Evolutionary conservation across 1,284 basidiomycete genomes (phyloP).

Genomic region (Leccinum insolens): DNA sequence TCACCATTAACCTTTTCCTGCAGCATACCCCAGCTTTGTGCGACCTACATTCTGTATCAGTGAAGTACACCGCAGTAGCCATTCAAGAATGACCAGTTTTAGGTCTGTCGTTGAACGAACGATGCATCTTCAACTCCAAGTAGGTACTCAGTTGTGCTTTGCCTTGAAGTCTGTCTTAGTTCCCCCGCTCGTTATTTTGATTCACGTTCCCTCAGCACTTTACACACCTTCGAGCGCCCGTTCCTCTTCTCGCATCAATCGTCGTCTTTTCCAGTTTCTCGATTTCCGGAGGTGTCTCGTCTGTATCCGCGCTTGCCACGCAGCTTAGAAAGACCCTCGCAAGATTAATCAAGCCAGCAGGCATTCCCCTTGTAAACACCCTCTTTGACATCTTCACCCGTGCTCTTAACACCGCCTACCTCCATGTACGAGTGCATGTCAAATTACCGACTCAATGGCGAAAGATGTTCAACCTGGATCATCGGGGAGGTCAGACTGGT

Average conservation of each 20-base stretch:
- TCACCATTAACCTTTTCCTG: not conserved
- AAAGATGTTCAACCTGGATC: conserved; percentile 1
- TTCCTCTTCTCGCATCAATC: conserved; percentile 12
- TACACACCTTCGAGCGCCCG: conserved; percentile 6
- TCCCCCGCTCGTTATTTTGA: not conserved
- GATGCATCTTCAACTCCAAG: conserved; percentile 16
- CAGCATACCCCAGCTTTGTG: not conserved
- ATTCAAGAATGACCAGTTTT: conserved; percentile 14
- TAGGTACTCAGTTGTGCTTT: conserved; percentile 1
- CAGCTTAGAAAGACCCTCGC: conserved; percentile 15
- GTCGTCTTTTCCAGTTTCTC: conserved; percentile 14
- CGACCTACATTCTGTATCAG: not conserved
- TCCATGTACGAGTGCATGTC: conserved; percentile 18
- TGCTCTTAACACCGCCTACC: conserved; percentile 20
- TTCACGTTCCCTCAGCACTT: conserved; percentile 9
- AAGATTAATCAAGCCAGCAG: conserved; percentile 1
- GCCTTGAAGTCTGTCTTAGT: not conserved
- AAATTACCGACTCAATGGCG: conserved; percentile 17
- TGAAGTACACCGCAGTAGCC: not conserved
- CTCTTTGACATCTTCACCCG: conserved; percentile 17
- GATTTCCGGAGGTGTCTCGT: conserved; percentile 6
- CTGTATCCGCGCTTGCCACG: conserved; percentile 7
- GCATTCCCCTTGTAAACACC: conserved; percentile 1
- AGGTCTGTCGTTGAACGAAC: conserved; percentile 15
- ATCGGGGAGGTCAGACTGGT: not conserved